Conservation (phyloP, 2,329 filamentous ascomycete genomes). For the Ophiostoma montium region DNA sequence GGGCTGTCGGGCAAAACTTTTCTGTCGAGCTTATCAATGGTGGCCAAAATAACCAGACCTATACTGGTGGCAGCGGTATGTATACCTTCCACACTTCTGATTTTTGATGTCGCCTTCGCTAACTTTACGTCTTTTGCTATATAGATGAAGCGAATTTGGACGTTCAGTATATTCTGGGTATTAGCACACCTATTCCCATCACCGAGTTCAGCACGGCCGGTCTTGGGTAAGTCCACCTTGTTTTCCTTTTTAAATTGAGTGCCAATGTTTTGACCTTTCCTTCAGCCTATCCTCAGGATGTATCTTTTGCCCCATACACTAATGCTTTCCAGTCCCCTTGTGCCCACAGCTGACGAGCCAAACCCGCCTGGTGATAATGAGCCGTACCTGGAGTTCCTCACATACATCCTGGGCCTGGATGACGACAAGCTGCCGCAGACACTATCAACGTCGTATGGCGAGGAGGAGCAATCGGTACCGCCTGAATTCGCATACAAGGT, state of each 20-base stretch:
- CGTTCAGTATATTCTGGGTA: conserved; percentile 42
- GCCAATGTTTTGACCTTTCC: no score
- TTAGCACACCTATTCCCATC: conserved; percentile 40
- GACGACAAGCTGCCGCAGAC: conserved; percentile 42
- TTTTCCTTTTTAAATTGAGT: no score
- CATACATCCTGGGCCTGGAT: conserved; percentile 38
- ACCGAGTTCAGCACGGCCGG: conserved; percentile 47
- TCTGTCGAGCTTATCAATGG: conserved; percentile 40
- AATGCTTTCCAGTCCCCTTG: conserved; percentile 28
- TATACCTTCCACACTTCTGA: no score
- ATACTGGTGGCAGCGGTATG: conserved; percentile 9
- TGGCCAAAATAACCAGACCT: conserved; percentile 34
- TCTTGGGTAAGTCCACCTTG: conserved; percentile 16
- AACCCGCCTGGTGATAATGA: conserved; percentile 43
- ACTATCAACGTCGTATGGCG: conserved; percentile 52
- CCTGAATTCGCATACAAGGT: conserved; percentile 44
- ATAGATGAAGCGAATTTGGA: conserved; percentile 48
- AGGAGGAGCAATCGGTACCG: conserved; percentile 52
- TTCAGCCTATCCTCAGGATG: no score
- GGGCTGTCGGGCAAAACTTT: conserved; percentile 37
- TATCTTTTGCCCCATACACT: no score
- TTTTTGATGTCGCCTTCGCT: no score
- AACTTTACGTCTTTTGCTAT: conserved; percentile 9
- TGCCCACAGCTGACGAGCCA: conserved; percentile 36
- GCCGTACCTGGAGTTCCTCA: conserved; percentile 50